Conservation (phyloP, 352 stramenopile species). For the Phytopythium delawarense region DNA sequence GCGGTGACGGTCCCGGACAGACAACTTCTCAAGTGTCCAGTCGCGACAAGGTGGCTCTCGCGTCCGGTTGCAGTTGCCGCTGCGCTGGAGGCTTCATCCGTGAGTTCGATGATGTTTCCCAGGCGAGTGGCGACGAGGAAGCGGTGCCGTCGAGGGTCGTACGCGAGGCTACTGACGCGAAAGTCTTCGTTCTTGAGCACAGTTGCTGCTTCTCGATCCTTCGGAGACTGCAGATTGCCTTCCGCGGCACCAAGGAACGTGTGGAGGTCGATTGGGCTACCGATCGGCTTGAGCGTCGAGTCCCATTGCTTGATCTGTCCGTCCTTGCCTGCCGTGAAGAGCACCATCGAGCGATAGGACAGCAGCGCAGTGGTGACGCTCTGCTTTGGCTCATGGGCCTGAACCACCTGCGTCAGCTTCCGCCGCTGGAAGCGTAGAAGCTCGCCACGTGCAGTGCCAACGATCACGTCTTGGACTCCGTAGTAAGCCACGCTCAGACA, state of each 20-base stretch:
- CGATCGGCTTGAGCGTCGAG: conserved; percentile 67
- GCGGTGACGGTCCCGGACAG: conserved; percentile 21
- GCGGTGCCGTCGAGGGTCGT: conserved; percentile 38
- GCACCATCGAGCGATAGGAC: conserved; percentile 62
- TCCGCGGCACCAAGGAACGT: conserved; percentile 11
- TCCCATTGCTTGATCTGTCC: conserved; percentile 81
- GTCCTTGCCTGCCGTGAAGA: conserved; percentile 78
- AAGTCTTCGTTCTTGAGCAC: conserved; percentile 38
- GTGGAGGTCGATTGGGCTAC: conserved; percentile 60
- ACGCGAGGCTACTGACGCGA: conserved; percentile 64
- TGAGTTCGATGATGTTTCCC: conserved; percentile 52
- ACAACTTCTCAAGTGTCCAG: conserved; percentile 30
- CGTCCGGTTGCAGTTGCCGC: not conserved
- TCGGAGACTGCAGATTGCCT: not conserved
- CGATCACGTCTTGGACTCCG: conserved; percentile 43
- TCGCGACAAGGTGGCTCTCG: conserved; percentile 33
- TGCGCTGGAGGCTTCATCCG: conserved; percentile 16
- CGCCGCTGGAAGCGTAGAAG: conserved; percentile 69
- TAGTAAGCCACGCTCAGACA: conserved; percentile 57
- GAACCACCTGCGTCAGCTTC: conserved; percentile 43
- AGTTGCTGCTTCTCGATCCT: not conserved
- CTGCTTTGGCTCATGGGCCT: conserved; percentile 48
- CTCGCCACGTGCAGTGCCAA: conserved; percentile 59
- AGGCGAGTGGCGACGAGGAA: conserved; percentile 59
- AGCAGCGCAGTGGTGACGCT: conserved; percentile 56